Base-by-base conservation (phyloP, 495 filamentous ascomycete species). In the Penicillium turbatum region DNA sequence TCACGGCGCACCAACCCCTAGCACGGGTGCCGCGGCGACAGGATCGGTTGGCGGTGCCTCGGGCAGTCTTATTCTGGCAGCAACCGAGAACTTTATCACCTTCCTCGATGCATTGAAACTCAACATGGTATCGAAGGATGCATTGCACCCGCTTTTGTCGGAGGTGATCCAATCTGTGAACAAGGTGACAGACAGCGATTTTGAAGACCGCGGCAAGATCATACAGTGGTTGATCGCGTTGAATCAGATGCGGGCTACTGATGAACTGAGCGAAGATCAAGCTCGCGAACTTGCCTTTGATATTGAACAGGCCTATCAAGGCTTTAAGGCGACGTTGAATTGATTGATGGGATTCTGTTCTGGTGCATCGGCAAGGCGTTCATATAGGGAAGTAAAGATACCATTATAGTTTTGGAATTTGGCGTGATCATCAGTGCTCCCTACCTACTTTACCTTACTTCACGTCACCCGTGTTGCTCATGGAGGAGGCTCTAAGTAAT, bases 11-110 rank as follows among this genome's bases (percentile, higher is more conserved):
- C 60, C 67, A 9, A 55, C 61, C 35, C 59, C 74, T n/a, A 72
- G 72, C 38, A 71, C 63, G 59, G 70, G 41, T 3, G 24, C 81
- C 1, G 64, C 77, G 39, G 58, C 76, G 31, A 64, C 62, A 24
- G 62, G 66, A 24, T 52, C 63, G 35, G 48, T 54, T 40, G 81
- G 70, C 31, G 80, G 78, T 38, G 82, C 83, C 49, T 85, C 85
- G 16, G 89, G 88, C 24, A 81, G 84, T 36, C 76, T 92, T 34
- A 90, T 96, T 51, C 70, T 92, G 26, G 81, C 88, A 43, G 92
- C 93, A 5, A 96, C 93, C 4, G 90, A 97, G 70, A 91, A 96
- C 66, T 99, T 99, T 65, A 97, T 99, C 68, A 99, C 95, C 0
- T 92, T 97, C 70, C 77, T 99, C 40, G 95, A 99, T 70, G 95